A percentile compares a stretch with the other conserved stretches of the same genome.
Evolutionary conservation across 2,329 filamentous ascomycete species (phyloP).

Genomic region (Paracoccidioides lutzii): DNA sequence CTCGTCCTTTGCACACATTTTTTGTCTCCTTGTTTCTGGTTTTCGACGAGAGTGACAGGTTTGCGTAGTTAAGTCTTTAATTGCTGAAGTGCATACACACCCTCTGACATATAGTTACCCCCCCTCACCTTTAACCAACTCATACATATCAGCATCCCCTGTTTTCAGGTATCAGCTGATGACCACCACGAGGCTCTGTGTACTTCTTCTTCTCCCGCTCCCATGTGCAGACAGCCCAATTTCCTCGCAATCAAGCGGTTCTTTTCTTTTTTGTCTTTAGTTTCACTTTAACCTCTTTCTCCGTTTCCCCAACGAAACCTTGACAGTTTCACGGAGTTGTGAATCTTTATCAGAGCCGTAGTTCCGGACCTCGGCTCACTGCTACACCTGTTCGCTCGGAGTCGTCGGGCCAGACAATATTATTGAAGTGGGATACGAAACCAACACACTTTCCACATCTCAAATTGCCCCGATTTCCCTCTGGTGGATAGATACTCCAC

Average conservation of each 20-base stretch:
- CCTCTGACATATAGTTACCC: too few species aligned
- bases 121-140: too few species aligned
- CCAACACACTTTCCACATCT: too few species aligned
- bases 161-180: too few species aligned
- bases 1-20: background rate
- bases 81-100: too few species aligned
- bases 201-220: too few species aligned
- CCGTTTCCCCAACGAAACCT: background rate
- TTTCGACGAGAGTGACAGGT: background rate
- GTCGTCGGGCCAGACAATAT: background rate
- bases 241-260: background rate
- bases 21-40: background rate
- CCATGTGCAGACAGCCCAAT: background rate
- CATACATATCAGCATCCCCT: too few species aligned
- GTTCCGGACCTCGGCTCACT: background rate
- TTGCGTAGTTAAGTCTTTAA: too few species aligned
- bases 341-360: background rate
- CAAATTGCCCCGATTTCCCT: background rate
- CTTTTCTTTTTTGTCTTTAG: background rate
- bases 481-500: background rate
- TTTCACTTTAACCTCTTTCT: background rate
- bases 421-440: background rate
- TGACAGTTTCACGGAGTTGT: background rate
- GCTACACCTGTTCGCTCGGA: background rate
- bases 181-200: background rate